Percentiles rank a stretch among this genome's conserved stretches.
Evolutionary conservation across 2,329 filamentous ascomycete species (phyloP).

Genomic region (Penicillium sp.): DNA sequence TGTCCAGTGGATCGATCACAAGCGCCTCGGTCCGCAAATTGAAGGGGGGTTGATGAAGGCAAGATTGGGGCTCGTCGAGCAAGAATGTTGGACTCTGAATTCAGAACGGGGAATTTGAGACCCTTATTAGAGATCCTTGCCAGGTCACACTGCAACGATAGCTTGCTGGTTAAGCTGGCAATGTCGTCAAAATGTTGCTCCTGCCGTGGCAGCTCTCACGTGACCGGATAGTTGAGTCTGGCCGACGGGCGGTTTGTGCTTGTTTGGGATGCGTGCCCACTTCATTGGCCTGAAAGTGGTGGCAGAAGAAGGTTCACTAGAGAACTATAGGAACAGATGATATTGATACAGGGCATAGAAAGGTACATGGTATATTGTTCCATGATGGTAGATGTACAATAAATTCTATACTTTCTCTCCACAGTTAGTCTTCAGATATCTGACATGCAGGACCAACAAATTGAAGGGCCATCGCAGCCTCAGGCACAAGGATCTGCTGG

Average conservation of each 20-base stretch:
- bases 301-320: background rate
- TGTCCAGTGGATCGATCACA: no score
- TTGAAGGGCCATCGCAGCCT: background rate
- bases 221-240: conserved; percentile 21
- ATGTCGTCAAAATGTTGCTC: conserved; percentile 7
- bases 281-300: background rate
- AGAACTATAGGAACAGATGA: background rate
- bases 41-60: conserved; percentile 3
- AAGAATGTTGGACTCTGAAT: background rate
- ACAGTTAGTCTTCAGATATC: background rate
- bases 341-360: background rate
- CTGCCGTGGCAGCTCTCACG: conserved; percentile 10
- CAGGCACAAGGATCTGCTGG: background rate
- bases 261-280: background rate
- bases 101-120: background rate
- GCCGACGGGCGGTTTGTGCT: conserved; percentile 16
- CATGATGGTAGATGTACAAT: background rate
- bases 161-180: background rate
- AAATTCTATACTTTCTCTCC: background rate
- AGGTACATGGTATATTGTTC: background rate
- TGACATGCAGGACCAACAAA: background rate
- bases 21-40: conserved; percentile 6
- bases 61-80: background rate
- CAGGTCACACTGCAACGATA: conserved; percentile 8
- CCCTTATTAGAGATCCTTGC: background rate